Percentiles rank a stretch among this genome's conserved stretches.
Conservation (phyloP, 2,329 filamentous ascomycete species). For the Parasarocladium wereldwijsianum region DNA sequence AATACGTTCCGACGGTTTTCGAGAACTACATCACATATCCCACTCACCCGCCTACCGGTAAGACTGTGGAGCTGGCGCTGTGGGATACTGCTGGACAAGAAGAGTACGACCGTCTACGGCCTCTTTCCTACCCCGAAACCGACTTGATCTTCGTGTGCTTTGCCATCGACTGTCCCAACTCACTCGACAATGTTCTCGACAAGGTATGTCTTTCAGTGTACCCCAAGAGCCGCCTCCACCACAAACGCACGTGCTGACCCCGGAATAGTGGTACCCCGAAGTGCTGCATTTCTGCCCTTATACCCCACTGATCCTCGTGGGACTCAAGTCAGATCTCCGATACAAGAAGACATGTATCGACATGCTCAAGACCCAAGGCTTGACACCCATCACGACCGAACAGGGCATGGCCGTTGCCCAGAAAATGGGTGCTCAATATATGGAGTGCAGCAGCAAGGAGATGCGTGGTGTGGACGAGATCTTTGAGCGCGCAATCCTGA, state of each 20-base stretch:
- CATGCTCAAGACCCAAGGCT: constrained; percentile 92
- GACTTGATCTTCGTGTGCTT: constrained; percentile 98
- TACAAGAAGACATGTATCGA: constrained; percentile 95
- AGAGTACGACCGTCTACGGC: constrained; percentile 91
- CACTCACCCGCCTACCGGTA: constrained; percentile 72
- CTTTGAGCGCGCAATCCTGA: constrained; percentile 82
- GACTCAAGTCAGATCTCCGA: constrained; percentile 92
- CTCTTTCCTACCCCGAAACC: constrained; percentile 94
- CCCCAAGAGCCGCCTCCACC: background rate
- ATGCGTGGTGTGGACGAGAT: constrained; percentile 94
- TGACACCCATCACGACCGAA: constrained; percentile 85
- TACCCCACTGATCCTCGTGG: constrained; percentile 87
- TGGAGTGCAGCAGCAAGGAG: constrained; percentile 98
- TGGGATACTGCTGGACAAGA: constrained; percentile 99
- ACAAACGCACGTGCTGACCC: constrained; percentile 1
- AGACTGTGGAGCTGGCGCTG: constrained; percentile 88
- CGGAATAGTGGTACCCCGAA: constrained; percentile 88
- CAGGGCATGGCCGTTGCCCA: constrained; percentile 78
- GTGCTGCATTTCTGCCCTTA: constrained; percentile 98
- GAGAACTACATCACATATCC: constrained; percentile 99
- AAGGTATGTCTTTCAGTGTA: constrained; percentile 48
- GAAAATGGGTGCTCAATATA: constrained; percentile 90
- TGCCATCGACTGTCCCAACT: constrained; percentile 96
- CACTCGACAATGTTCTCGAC: constrained; percentile 94
- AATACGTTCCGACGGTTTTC: constrained; percentile 99